Evolutionary conservation across 2,329 filamentous ascomycete genomes (phyloP).

Genomic region (Fusarium lateritium): DNA sequence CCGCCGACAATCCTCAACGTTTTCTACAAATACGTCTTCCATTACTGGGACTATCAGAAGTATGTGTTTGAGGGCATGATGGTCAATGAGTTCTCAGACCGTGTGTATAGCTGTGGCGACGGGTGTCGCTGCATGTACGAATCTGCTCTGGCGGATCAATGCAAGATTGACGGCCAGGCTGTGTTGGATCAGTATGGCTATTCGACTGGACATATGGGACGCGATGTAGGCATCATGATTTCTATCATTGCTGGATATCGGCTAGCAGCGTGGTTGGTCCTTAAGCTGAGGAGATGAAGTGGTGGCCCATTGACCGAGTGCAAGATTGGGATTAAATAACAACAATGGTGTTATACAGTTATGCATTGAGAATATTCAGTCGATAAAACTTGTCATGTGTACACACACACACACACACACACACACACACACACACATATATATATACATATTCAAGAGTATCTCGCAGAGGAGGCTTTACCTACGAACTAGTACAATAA

Average conservation of each 20-base stretch:
- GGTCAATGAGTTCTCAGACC: conserved; percentile 84
- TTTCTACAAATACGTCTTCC: conserved; percentile 90
- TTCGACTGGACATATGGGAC: conserved; percentile 76
- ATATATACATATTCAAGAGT: too few relatives aligned
- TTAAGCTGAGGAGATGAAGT: conserved; percentile 56
- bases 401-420: too few relatives aligned
- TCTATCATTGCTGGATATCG: conserved; percentile 76
- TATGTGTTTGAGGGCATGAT: conserved; percentile 96
- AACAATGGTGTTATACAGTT: too few relatives aligned
- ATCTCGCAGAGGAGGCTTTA: too few relatives aligned
- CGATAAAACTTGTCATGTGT: too few relatives aligned
- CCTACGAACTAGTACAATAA: too few relatives aligned
- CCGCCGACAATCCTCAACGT: conserved; percentile 79
- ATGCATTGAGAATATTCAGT: too few relatives aligned
- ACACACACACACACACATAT: too few relatives aligned
- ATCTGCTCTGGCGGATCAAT: conserved; percentile 68
- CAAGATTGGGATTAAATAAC: too few relatives aligned
- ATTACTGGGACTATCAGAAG: conserved; percentile 89
- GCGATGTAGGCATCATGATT: conserved; percentile 83
- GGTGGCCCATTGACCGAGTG: not conserved
- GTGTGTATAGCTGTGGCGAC: conserved; percentile 66
- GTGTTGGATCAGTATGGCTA: conserved; percentile 82
- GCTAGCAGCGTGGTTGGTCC: conserved; percentile 73
- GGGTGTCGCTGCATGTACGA: conserved; percentile 80
- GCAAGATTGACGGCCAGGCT: conserved; percentile 78